Base-by-base conservation (phyloP, 441 rosid species). In the Lepidium campestre region DNA sequence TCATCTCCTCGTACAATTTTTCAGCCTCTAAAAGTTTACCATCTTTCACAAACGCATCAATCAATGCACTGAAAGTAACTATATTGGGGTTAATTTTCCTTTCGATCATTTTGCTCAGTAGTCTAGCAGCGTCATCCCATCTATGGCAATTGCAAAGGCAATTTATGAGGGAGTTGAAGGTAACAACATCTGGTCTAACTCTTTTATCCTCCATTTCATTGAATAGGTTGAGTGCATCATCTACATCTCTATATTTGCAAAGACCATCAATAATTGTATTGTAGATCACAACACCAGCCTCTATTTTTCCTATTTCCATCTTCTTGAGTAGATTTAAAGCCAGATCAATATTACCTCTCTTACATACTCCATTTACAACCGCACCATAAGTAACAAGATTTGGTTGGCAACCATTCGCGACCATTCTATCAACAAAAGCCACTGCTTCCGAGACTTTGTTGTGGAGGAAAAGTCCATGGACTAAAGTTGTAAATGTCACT, bases 381-480 rank as follows among this genome's bases (percentile, higher is more conserved):
- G 11, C 22, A 8, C 10, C 4, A 27, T 35, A 57, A 35, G 63
- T 57, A 11, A 37, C 5, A 0, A 49, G 35, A 48, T 50, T 8
- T 14, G 71, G 74, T 25, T 48, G 31, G 14, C 53, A 74, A 0
- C 67, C 71, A 48, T 18, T 44, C 1, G 4, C 23, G 0, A 18
- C 39, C 34, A 75, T 63, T n/a, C 46, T 18, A 10, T 68, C 39
- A 32, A 68, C 45, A 10, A 68, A n/a, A 49, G 55, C 55, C 34
- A 49, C 35, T 0, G 55, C 55, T 25, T 42, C 23, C 1, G 10
- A 41, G 15, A 50, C 14, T 64, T 45, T 41, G 37, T 50, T 55
- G 7, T 49, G 15, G 9, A n/a, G 41, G 44, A 58, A 70, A 13
- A 70, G 20, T 3, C 75, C 71, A 37, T 70, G 19, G 15, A 75